Conservation (phyloP, 768 basidiomycete genomes). For the Tricholoma hemisulphureum region DNA sequence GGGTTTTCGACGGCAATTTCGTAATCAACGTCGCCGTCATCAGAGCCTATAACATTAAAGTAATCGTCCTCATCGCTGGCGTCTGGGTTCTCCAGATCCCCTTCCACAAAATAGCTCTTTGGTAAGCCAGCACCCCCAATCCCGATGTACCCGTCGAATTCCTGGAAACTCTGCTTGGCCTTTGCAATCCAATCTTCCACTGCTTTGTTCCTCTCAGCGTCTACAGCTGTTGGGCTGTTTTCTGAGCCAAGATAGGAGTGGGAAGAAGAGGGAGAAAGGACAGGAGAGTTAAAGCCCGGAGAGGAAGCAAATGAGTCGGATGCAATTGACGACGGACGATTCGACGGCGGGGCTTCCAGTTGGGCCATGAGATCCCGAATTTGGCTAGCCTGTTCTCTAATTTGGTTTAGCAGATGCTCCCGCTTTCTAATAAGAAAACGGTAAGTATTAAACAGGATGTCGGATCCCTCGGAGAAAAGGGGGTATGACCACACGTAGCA, state of each 20-base stretch:
- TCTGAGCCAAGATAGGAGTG: conserved; percentile 30
- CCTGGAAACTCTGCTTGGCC: conserved; percentile 65
- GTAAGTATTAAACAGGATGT: not conserved
- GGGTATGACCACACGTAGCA: not conserved
- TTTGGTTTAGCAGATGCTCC: conserved; percentile 74
- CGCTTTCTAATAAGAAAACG: conserved; percentile 57
- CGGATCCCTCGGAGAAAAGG: not conserved
- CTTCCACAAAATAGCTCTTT: conserved; percentile 48
- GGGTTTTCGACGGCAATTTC: conserved; percentile 43
- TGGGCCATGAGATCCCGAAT: conserved; percentile 71
- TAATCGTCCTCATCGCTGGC: conserved; percentile 42
- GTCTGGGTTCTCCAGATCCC: conserved; percentile 42
- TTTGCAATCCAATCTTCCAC: conserved; percentile 77
- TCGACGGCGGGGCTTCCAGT: conserved; percentile 43
- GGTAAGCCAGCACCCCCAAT: conserved; percentile 57
- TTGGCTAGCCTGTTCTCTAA: conserved; percentile 69
- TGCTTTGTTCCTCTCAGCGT: conserved; percentile 48
- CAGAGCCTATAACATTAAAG: conserved; percentile 29
- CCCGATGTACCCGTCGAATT: conserved; percentile 66
- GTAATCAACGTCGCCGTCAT: conserved; percentile 33
- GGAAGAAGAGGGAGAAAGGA: conserved; percentile 35
- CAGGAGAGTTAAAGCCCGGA: conserved; percentile 34
- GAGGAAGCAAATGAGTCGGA: conserved; percentile 28
- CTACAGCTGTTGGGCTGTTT: conserved; percentile 21
- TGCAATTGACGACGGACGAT: conserved; percentile 17